phyloP scores from a whole-genome alignment of 176 grass and related monocot species.

The Lolium rigidum region DNA sequence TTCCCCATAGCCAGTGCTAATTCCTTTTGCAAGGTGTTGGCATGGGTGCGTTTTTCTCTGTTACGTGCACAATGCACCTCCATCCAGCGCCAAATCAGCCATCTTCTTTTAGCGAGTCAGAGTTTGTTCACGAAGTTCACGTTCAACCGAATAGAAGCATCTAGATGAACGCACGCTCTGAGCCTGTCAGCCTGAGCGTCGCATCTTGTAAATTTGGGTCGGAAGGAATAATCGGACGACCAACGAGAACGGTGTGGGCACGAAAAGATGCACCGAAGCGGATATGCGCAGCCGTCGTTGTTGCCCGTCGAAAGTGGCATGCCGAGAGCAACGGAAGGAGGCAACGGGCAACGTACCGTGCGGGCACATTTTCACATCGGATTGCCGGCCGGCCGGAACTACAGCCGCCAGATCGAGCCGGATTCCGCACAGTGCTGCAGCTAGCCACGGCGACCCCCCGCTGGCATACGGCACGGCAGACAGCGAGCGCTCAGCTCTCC shows the following conservation, averaged over 20 bases:
- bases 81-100: not conserved
- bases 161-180: not conserved
- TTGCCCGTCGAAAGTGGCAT: not conserved
- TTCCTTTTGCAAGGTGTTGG: not conserved
- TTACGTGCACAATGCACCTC: not conserved
- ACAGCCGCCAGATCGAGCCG: not conserved
- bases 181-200: not conserved
- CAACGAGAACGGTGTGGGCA: not conserved
- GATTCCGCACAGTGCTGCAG: not conserved
- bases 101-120: not conserved
- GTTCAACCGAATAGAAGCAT: not conserved
- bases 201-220: not conserved
- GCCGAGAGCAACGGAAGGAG: not conserved
- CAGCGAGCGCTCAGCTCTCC: not conserved
- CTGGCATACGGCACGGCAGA: not conserved
- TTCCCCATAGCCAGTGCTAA: not conserved
- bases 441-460: not conserved
- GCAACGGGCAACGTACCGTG: not conserved
- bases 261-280: not conserved
- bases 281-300: not conserved
- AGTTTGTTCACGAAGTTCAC: not conserved
- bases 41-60: not conserved
- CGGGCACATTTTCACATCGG: constrained; percentile 19
- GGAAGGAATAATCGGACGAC: not conserved
- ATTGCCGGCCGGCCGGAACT: not conserved